phyloP scores from a whole-genome alignment of 148 eudicot species.

The Tetragonia tetragonoides region DNA sequence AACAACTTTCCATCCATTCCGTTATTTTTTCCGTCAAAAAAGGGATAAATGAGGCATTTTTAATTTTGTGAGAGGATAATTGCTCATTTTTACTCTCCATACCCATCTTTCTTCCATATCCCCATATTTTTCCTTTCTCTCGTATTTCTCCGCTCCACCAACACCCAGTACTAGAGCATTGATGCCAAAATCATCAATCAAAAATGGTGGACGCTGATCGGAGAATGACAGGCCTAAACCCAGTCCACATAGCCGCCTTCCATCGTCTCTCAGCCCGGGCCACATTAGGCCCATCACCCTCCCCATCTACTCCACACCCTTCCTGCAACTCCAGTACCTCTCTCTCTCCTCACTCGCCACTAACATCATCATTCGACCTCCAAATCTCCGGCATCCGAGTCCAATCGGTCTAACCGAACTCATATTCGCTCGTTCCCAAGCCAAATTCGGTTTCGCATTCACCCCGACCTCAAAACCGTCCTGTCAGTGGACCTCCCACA shows the following conservation, averaged over 20 bases:
- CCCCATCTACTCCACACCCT: slow-evolving; percentile 45
- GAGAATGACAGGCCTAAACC: slow-evolving; percentile 74
- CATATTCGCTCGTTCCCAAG: slow-evolving; percentile 70
- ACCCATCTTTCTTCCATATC: too few relatives aligned
- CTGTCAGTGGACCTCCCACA: slow-evolving; percentile 66
- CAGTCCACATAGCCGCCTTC: slow-evolving; percentile 79
- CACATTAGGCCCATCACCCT: slow-evolving; percentile 47
- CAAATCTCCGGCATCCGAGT: slow-evolving; percentile 48
- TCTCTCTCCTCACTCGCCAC: slow-evolving; percentile 64
- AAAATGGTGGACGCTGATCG: slow-evolving; percentile 90
- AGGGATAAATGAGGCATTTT: too few relatives aligned
- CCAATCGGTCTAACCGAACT: slow-evolving; percentile 70
- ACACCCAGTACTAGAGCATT: too few relatives aligned
- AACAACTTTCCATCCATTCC: too few relatives aligned
- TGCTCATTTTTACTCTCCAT: too few relatives aligned
- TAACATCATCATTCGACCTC: slow-evolving; percentile 59
- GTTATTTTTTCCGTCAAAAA: too few relatives aligned
- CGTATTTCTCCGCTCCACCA: too few relatives aligned
- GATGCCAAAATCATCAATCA: background rate
- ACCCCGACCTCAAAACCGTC: slow-evolving; percentile 77
- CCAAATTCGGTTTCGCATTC: slow-evolving; percentile 83
- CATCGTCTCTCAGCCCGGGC: slow-evolving; percentile 95
- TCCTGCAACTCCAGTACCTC: slow-evolving; percentile 47
- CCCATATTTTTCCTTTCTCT: too few relatives aligned
- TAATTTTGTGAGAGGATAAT: too few relatives aligned